phyloP scores from a whole-genome alignment of 306 rosid species.

The Senna tora region DNA sequence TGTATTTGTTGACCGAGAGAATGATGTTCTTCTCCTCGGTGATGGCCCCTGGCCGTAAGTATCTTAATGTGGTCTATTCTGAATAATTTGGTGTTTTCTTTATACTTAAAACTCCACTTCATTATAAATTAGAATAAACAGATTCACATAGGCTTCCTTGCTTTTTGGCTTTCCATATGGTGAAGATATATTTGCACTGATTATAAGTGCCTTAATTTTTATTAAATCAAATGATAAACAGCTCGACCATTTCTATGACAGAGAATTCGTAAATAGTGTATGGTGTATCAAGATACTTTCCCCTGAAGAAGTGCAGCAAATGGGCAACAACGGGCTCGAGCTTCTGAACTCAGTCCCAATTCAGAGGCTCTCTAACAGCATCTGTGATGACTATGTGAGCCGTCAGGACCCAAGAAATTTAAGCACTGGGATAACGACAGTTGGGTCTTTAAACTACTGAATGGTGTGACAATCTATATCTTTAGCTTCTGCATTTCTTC shows the following conservation, averaged over 20 bases:
- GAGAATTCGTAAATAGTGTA: slow-evolving; percentile 93
- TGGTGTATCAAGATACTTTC: slow-evolving; percentile 98
- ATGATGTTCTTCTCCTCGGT: slow-evolving; percentile 95
- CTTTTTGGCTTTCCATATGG: slow-evolving; percentile 24
- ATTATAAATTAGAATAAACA: slow-evolving; percentile 5
- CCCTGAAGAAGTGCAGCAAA: slow-evolving; percentile 92
- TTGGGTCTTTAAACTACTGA: slow-evolving; percentile 84
- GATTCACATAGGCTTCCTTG: slow-evolving; percentile 6
- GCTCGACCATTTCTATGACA: slow-evolving; percentile 42
- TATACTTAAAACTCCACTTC: neutral
- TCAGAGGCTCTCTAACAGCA: slow-evolving; percentile 75
- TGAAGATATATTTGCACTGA: neutral
- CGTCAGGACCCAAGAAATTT: slow-evolving; percentile 80
- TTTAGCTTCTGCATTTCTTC: slow-evolving; percentile 37
- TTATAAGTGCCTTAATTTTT: neutral
- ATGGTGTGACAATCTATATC: slow-evolving; percentile 47
- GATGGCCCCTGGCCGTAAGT: slow-evolving; percentile 76
- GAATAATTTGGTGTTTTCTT: neutral
- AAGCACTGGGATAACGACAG: slow-evolving; percentile 71
- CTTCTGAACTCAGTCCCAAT: slow-evolving; percentile 75
- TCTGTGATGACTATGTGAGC: slow-evolving; percentile 68
- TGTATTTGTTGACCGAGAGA: slow-evolving; percentile 99
- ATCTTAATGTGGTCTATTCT: neutral
- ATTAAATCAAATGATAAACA: slow-evolving; percentile 10
- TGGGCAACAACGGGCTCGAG: slow-evolving; percentile 84